Evolutionary conservation across 495 filamentous ascomycete genomes (phyloP).

Genomic region (Jackrogersella multiformis): DNA sequence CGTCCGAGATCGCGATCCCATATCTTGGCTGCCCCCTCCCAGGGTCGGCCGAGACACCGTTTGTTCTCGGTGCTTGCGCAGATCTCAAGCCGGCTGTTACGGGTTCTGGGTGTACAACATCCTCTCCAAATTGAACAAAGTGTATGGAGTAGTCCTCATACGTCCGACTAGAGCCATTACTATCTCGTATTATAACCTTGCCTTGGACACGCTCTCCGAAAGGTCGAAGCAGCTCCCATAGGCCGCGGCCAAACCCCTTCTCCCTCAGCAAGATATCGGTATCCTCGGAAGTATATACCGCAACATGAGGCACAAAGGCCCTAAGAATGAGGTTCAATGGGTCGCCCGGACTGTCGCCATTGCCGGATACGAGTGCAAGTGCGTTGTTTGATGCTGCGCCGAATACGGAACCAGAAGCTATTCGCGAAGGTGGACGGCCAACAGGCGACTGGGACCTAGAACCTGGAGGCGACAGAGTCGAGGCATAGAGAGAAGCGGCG

Average conservation of each 20-base stretch:
- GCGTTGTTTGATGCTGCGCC: slow-evolving; percentile 50
- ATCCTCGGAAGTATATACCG: slow-evolving; percentile 82
- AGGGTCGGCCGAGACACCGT: slow-evolving; percentile 30
- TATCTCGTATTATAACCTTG: slow-evolving; percentile 90
- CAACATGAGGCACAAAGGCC: slow-evolving; percentile 87
- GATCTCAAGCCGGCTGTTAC: slow-evolving; percentile 48
- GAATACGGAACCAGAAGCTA: slow-evolving; percentile 58
- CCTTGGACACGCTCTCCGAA: slow-evolving; percentile 92
- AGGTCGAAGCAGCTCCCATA: slow-evolving; percentile 85
- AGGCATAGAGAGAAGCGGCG: slow-evolving; percentile 66
- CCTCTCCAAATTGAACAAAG: slow-evolving; percentile 75
- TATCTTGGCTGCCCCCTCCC: slow-evolving; percentile 18
- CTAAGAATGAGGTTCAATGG: slow-evolving; percentile 78
- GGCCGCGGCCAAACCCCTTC: slow-evolving; percentile 84
- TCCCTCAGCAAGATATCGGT: slow-evolving; percentile 80
- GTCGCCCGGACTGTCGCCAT: slow-evolving; percentile 64
- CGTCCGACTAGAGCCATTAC: slow-evolving; percentile 77
- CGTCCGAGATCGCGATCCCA: slow-evolving; percentile 46
- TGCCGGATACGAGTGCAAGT: slow-evolving; percentile 59
- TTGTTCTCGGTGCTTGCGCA: slow-evolving; percentile 39
- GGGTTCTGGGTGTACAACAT: slow-evolving; percentile 62
- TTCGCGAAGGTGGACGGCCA: slow-evolving; percentile 62
- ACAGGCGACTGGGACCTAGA: slow-evolving; percentile 69
- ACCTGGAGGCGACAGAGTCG: slow-evolving; percentile 61
- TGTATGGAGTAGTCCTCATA: slow-evolving; percentile 92